Conservation (phyloP, 306 rosid genomes). For the Citrullus colocynthis region DNA sequence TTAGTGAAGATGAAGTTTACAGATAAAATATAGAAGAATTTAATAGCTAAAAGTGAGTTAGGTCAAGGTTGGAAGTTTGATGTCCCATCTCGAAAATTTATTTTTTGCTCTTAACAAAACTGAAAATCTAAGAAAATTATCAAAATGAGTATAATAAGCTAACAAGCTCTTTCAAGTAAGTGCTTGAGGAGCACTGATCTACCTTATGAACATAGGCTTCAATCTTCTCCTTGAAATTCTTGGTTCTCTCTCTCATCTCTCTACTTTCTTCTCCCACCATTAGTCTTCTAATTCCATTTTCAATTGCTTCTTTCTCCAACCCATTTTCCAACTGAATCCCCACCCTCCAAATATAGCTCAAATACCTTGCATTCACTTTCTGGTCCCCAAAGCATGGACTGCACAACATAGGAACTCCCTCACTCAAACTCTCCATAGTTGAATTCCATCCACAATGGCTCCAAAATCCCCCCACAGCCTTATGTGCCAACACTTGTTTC, state of each 20-base stretch:
- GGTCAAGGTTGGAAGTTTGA: too few species aligned
- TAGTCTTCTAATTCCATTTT: constrained; percentile 23
- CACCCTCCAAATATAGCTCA: constrained; percentile 38
- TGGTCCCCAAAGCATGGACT: constrained; percentile 47
- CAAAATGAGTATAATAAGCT: neutral
- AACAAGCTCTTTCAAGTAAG: constrained; percentile 10
- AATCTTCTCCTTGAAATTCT: constrained; percentile 29
- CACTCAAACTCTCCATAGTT: constrained; percentile 41
- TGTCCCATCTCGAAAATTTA: too few species aligned
- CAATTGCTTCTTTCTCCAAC: constrained; percentile 36
- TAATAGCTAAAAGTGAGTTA: too few species aligned
- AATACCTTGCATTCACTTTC: constrained; percentile 46
- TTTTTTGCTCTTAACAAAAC: too few species aligned
- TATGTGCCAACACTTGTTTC: constrained; percentile 41
- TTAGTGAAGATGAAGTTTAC: too few species aligned
- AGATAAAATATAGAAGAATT: too few species aligned
- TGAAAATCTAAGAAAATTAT: neutral
- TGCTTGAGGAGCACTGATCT: constrained; percentile 4
- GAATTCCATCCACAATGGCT: constrained; percentile 73
- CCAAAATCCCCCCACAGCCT: constrained; percentile 49
- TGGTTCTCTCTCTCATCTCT: constrained; percentile 32
- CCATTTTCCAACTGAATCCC: constrained; percentile 35
- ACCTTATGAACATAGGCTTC: constrained; percentile 5
- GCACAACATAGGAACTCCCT: constrained; percentile 59
- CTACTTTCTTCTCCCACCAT: constrained; percentile 32